These are phyloP conservation scores for Aristolochia contorta DNA, from an alignment of 164 flowering plant species.

Conservation along the genomic window DNA sequence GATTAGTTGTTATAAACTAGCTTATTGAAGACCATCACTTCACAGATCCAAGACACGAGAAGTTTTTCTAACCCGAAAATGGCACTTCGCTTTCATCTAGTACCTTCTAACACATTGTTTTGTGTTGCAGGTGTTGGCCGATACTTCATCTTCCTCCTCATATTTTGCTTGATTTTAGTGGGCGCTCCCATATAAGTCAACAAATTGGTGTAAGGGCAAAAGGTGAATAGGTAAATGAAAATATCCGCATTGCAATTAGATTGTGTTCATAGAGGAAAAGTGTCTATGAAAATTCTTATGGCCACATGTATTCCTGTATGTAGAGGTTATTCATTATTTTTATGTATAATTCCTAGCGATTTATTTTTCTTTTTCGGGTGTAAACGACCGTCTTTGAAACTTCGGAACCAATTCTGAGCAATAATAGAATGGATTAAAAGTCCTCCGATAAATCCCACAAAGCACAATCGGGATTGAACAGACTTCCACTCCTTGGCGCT, in stretches of 20 bases:
- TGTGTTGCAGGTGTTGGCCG: conserved; percentile 76
- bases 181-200: not conserved
- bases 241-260: not conserved
- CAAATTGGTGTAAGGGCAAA: conserved; percentile 3
- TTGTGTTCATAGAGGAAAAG: not conserved
- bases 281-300: not conserved
- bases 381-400: not conserved
- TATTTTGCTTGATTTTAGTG: conserved; percentile 70
- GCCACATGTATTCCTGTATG: not conserved
- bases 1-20: too few relatives aligned
- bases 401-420: conserved; percentile 18
- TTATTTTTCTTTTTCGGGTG: not conserved
- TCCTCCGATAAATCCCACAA: conserved; percentile 87
- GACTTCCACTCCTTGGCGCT: conserved; percentile 20
- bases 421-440: conserved; percentile 62
- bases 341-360: not conserved
- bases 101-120: not conserved
- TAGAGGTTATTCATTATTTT: not conserved
- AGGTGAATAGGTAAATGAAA: conserved; percentile 1
- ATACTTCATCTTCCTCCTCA: conserved; percentile 88
- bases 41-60: too few relatives aligned
- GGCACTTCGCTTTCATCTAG: too few relatives aligned
- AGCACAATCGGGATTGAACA: conserved; percentile 60
- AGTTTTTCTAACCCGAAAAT: too few relatives aligned
- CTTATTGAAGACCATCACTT: too few relatives aligned